phyloP scores from a whole-genome alignment of 768 basidiomycete species.

The Macrocybe gigantea region DNA sequence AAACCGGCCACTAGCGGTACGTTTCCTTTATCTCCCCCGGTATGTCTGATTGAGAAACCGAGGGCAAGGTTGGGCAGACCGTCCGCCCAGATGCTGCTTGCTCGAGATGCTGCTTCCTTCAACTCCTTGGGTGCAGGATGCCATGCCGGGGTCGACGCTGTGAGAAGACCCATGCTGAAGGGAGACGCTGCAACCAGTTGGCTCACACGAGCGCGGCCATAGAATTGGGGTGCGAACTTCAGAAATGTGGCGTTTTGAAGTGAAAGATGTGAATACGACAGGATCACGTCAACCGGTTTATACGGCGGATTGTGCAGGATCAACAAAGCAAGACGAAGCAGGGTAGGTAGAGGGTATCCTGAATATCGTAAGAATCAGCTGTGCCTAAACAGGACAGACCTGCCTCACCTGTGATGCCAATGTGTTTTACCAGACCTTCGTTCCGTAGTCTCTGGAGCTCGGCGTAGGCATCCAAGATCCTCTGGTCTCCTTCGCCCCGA shows the following conservation, averaged over 20 bases:
- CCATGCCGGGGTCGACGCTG: conserved; percentile 54
- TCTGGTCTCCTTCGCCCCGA: conserved; percentile 66
- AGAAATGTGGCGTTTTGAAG: conserved; percentile 64
- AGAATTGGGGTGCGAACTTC: conserved; percentile 51
- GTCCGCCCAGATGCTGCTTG: conserved; percentile 32
- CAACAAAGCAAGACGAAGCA: conserved; percentile 78
- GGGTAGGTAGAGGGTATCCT: conserved; percentile 79
- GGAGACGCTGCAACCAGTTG: conserved; percentile 79
- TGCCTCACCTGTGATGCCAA: conserved; percentile 73
- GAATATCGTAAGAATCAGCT: conserved; percentile 2
- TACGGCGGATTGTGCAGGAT: conserved; percentile 61
- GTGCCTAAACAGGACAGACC: background rate
- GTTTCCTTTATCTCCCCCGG: conserved; percentile 28
- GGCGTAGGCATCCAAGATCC: conserved; percentile 59
- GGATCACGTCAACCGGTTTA: conserved; percentile 69
- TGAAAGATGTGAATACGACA: conserved; percentile 78
- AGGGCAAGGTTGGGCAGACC: conserved; percentile 64
- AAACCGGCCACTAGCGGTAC: conserved; percentile 72
- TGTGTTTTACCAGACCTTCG: conserved; percentile 63
- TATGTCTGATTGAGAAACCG: conserved; percentile 58
- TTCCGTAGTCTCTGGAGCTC: conserved; percentile 64
- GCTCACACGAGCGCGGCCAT: conserved; percentile 54
- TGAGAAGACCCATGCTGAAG: conserved; percentile 78
- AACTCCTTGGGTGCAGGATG: conserved; percentile 65
- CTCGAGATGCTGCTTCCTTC: conserved; percentile 34